Percentiles rank a stretch among this genome's conserved stretches.
phyloP scores from a whole-genome alignment of 176 grass and related monocot species.

The Hyparrhenia diplandra region DNA sequence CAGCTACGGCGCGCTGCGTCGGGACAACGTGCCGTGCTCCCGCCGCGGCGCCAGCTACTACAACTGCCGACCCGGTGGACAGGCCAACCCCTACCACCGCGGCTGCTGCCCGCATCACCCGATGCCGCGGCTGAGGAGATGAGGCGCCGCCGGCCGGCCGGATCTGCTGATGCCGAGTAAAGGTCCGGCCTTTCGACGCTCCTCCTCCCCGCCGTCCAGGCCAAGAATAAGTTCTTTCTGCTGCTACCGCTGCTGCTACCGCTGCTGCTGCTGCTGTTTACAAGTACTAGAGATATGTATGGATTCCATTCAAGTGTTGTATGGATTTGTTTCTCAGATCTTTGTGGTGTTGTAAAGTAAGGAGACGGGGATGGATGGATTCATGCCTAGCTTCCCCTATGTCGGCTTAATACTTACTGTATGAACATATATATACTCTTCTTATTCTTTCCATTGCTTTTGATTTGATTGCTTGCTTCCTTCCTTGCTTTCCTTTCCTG shows the following conservation, averaged over 20 bases:
- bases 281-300: too few species aligned
- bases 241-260: too few species aligned
- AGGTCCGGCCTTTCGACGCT: too few species aligned
- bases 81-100: slow-evolving; percentile 73
- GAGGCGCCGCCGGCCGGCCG: background rate
- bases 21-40: slow-evolving; percentile 63
- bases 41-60: slow-evolving; percentile 78
- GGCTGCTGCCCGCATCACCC: slow-evolving; percentile 74
- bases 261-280: background rate
- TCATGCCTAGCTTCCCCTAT: background rate
- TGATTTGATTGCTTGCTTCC: too few species aligned
- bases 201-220: too few species aligned
- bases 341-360: slow-evolving; percentile 39
- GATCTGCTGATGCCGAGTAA: too few species aligned
- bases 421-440: too few species aligned
- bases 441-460: too few species aligned
- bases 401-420: slow-evolving; percentile 18
- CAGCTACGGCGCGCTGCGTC: slow-evolving; percentile 67
- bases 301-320: slow-evolving; percentile 24
- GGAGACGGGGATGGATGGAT: background rate
- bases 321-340: background rate
- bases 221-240: too few species aligned
- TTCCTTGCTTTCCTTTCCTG: too few species aligned
- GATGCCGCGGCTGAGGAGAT: slow-evolving; percentile 52
- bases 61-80: slow-evolving; percentile 74